Base-by-base conservation (phyloP, 2,329 filamentous ascomycete genomes). In the Exophiala sp. region DNA sequence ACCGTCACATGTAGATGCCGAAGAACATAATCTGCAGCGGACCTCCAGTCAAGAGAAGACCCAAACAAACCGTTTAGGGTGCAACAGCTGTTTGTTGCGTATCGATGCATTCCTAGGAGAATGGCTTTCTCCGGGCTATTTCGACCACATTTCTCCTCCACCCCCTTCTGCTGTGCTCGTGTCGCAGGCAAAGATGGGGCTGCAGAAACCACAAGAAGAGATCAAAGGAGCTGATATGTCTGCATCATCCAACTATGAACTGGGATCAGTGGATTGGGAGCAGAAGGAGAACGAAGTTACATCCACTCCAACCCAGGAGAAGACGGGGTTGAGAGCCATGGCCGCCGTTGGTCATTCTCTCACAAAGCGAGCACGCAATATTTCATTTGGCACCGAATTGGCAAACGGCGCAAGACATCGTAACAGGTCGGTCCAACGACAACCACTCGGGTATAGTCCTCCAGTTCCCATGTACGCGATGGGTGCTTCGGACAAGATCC, bases 111-210 rank as follows among this genome's bases (percentile, higher is more conserved):
- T 94, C 64, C 76, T 98, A 0, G 91, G 93, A 42, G 93, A 98
- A 73, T 98, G 93, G 93, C 76, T 97, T 23, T 87, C 86, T 1
- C 88, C 89, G 1, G 85, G 90, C 63, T 98, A 98, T 67, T 98
- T 91, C 63, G 89, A 95, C 56, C 78, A 86, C 45, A 96, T 96
- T 57, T 91, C 86, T 0, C 87, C 89, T 2, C 93, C 93, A 9
- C 93, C 93, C 0, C 81, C 82, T 37, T 91, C 88, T 2, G 80
- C 84, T 2, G 79, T 93, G 70, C 94, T 98, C 88, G 75, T 97
- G 2, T 86, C 86, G 21, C 81, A 81, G 34, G 91, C 93, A 23
- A 97, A 96, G 68, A 86, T 87, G 19, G 88, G 94, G 61, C 73
- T 98, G 2, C 73, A 96, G 40, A 80, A 85, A 46, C 79, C 84